Percentiles rank a stretch among this genome's conserved stretches.
These are phyloP conservation scores for Solanum chiquidenum DNA, from an alignment of 257 asterid genomes.

Conservation along the genomic window DNA sequence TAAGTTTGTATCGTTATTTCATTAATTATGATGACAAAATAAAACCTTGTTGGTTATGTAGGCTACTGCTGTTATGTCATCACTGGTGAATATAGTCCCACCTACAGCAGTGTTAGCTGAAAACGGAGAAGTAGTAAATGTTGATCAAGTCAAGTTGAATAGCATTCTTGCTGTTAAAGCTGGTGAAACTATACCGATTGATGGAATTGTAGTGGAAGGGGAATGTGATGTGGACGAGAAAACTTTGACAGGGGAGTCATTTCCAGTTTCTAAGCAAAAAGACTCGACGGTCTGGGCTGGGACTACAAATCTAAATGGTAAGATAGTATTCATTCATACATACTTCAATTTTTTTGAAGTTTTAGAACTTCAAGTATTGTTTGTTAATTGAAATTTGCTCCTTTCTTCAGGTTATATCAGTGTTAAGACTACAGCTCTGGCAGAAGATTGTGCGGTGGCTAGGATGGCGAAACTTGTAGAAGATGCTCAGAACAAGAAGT, in stretches of 20 bases:
- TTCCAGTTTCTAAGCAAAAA: constrained; percentile 66
- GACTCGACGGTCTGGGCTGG: constrained; percentile 80
- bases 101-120: constrained; percentile 70
- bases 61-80: constrained; percentile 68
- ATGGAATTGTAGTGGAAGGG: constrained; percentile 70
- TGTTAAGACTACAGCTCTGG: constrained; percentile 48
- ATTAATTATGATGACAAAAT: not conserved
- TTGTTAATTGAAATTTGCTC: not conserved
- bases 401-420: constrained; percentile 47
- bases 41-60: not conserved
- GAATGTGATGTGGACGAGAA: constrained; percentile 82
- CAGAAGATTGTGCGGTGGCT: constrained; percentile 74
- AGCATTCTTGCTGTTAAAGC: constrained; percentile 67
- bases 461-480: constrained; percentile 83
- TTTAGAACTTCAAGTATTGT: not conserved
- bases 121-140: constrained; percentile 58
- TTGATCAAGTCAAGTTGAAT: constrained; percentile 50
- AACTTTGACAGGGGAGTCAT: constrained; percentile 73
- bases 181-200: constrained; percentile 73
- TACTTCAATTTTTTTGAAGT: not conserved
- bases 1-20: not conserved
- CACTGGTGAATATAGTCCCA: constrained; percentile 64
- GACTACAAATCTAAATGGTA: constrained; percentile 78
- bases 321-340: not conserved
- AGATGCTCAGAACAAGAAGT: constrained; percentile 79